phyloP scores from a whole-genome alignment of 495 filamentous ascomycete species.

The Penicillium crystallinum region DNA sequence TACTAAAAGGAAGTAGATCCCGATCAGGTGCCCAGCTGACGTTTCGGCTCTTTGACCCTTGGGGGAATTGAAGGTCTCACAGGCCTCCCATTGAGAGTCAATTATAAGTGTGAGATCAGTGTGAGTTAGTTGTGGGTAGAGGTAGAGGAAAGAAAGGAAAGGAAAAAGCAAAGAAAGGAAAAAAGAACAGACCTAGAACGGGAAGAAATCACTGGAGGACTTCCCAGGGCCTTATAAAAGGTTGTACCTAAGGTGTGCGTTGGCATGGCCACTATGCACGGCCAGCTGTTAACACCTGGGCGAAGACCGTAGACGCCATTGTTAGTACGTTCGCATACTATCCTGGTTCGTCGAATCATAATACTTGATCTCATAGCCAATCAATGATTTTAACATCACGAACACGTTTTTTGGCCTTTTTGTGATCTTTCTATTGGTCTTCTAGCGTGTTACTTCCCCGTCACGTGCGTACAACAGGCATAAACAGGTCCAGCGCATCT shows the following conservation, averaged over 20 bases:
- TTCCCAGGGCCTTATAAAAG: conserved; percentile 4
- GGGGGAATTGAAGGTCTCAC: conserved; percentile 9
- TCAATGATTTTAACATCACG: neutral
- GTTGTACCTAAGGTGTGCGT: conserved; percentile 14
- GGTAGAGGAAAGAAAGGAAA: conserved; percentile 1
- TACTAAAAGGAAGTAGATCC: neutral
- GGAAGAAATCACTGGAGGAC: neutral
- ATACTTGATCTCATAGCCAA: neutral
- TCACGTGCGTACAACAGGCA: neutral
- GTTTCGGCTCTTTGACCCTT: conserved; percentile 11
- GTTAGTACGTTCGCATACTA: neutral
- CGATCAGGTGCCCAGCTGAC: conserved; percentile 8
- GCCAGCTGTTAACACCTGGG: conserved; percentile 10
- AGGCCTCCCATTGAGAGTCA: neutral
- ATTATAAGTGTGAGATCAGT: neutral
- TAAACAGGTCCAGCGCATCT: conserved; percentile 2
- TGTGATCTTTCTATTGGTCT: neutral
- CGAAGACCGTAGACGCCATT: neutral
- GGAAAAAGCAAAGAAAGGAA: conserved; percentile 5
- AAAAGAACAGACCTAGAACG: conserved; percentile 1
- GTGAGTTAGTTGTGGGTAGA: neutral
- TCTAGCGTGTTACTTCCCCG: neutral
- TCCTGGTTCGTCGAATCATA: neutral
- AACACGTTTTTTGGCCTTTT: neutral
- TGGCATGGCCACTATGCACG: conserved; percentile 9